Evolutionary conservation across 495 filamentous ascomycete species (phyloP), one percentile per base, ranked within the genome.

Genomic region (Daldinia concentrica): DNA sequence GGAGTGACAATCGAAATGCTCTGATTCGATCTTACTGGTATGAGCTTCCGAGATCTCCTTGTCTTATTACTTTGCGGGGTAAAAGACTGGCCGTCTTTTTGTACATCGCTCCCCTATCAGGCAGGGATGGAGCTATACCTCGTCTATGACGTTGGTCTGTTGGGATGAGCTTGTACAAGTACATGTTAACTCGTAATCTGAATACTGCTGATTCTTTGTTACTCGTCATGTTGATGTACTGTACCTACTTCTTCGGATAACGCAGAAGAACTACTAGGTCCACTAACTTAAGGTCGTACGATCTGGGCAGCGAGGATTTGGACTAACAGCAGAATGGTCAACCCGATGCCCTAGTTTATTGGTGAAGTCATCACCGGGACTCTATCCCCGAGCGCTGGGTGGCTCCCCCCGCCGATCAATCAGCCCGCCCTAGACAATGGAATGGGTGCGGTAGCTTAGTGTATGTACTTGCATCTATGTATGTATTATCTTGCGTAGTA

Each of bases 361-460:
- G 76, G 74, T 74, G 74, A 78, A 73, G 76, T 78, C 73, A 74
- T 78, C 68, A 62, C 60, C 58, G 62, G 55, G 68, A 37, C 15
- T 27, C 14, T 62, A 54, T 27, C 56, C 56, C 60, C 59, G 50
- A 57, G 32, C 51, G 22, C 61, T 55, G 51, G 65, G 48, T 45
- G 24, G 36, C 50, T 58, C 6, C 24, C 50, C 37, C 19, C 56
- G 60, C 57, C 34, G 71, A 69, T 73, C 66, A 62, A 73, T 66
- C 66, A 69, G 26, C 34, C n/a, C n/a, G 37, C 39, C 43, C 58
- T 37, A 48, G 60, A 72, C 26, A 52, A 55, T 67, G 43, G 61
- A 50, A 64, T 30, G 61, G 60, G 17, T 58, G 70, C 65, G 62
- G 64, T 72, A 68, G 69, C 56, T 14, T 45, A 22, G n/a, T 56